Conservation (phyloP, 371 early-diverging fungal species). For the Mucor piriformis region DNA sequence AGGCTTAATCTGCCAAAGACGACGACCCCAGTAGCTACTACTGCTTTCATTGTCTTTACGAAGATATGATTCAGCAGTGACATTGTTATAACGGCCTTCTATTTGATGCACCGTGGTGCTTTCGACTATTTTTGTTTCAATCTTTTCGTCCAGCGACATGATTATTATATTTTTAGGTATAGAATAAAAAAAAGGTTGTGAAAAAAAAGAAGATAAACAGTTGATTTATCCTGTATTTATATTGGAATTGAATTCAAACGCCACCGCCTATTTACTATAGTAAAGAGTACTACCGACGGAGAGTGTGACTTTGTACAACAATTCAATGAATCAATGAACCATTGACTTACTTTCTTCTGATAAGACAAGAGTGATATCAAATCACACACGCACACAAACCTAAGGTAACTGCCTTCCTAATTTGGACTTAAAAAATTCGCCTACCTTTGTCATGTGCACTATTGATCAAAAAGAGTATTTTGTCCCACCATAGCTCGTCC, state of each 20-base stretch:
- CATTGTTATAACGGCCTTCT: constrained; percentile 20
- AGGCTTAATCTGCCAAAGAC: constrained; percentile 55
- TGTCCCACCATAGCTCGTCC: not conserved
- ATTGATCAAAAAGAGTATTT: not conserved
- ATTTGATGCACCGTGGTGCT: not conserved
- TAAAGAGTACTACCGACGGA: not conserved
- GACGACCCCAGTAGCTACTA: constrained; percentile 46
- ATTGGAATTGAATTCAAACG: not conserved
- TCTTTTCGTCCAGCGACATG: constrained; percentile 5
- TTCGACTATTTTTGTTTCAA: not conserved
- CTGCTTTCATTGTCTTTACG: constrained; percentile 46
- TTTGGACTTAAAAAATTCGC: not conserved
- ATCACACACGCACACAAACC: not conserved
- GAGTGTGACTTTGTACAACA: not conserved
- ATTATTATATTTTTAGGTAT: not conserved
- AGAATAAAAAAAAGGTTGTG: not conserved
- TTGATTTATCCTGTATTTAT: constrained; percentile 4
- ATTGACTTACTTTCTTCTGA: not conserved
- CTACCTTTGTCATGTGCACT: constrained; percentile 1
- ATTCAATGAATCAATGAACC: not conserved
- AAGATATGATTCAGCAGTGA: constrained; percentile 42
- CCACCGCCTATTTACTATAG: not conserved
- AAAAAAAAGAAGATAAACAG: not conserved
- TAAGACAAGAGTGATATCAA: not conserved
- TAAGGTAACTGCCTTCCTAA: not conserved